Evolutionary conservation across 2,329 filamentous ascomycete genomes (phyloP), one percentile per base, ranked within the genome.

Genomic region (Periconia digitata): DNA sequence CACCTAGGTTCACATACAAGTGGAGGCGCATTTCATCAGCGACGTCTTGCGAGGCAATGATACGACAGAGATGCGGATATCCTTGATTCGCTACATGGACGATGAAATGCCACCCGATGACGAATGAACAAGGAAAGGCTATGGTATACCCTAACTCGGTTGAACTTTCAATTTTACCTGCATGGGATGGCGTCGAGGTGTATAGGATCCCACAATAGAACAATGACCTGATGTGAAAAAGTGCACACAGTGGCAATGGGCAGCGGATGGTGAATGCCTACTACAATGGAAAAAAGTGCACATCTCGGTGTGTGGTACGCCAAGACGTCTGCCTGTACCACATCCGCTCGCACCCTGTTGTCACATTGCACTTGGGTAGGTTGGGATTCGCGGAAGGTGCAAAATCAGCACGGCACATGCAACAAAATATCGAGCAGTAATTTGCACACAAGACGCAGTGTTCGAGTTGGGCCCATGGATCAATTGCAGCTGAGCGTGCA

Each of bases 101-200:
- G 94, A 99, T 68, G 94, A 99, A 74, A 84, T 99, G 76, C 94
- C 94, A 18, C 91, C 90, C 8, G 94, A 97, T 70, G 94, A 99
- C 67, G 94, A 99, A 67, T 96, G 78, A 81, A 24, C 8, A 12
- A 16, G 34, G 12, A 23, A 23, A 2, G 24, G 16, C 22, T 21
- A 27, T 35, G 15, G 49, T 17, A 57, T 46, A 52, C 38, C 47
- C 46, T 32, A 35, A n/a, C 35, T 46, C 42, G 34, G n/a, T n/a
- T n/a, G 43, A 46, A 32, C 27, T 32, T 32, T 32, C 27, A n/a
- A n/a, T 32, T 32, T 15, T 37, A 23, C n/a, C 20, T 41, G 45
- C 51, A 45, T 46, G 24, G 42, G 23, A 39, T 36, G 43, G 44
- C 48, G 40, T 47, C 27, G 18, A n/a, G 40, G 44, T 39, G 50